phyloP scores from a whole-genome alignment of 1,139 yeast genomes.

The Taiozyma sp. region DNA sequence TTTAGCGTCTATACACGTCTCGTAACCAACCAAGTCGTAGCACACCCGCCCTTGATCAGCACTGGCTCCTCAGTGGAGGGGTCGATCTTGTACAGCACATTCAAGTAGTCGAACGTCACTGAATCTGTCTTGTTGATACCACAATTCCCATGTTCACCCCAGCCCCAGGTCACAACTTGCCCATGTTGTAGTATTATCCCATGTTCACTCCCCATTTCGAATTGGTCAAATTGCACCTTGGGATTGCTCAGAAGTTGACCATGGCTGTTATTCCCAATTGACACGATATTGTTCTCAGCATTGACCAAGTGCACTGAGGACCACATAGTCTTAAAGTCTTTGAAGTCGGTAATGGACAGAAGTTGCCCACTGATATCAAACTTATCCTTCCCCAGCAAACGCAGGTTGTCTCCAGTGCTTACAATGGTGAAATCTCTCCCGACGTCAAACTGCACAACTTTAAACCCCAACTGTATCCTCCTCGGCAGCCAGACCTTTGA shows the following conservation, averaged over 20 bases:
- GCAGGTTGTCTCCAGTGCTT: constrained; percentile 7
- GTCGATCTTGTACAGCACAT: constrained; percentile 29
- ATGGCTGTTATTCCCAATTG: constrained; percentile 75
- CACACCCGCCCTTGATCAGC: constrained; percentile 42
- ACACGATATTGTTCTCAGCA: constrained; percentile 28
- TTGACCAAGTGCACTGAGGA: constrained; percentile 57
- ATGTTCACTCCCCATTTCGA: constrained; percentile 82
- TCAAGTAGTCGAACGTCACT: constrained; percentile 38
- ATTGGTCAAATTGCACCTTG: constrained; percentile 9
- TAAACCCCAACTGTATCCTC: constrained; percentile 21
- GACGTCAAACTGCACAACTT: constrained; percentile 24
- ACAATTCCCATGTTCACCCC: constrained; percentile 99
- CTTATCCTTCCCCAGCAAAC: constrained; percentile 29
- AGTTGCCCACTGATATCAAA: constrained; percentile 14
- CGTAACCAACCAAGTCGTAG: constrained; percentile 37
- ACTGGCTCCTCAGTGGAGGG: constrained; percentile 23
- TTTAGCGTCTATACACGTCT: neutral
- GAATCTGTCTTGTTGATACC: constrained; percentile 38
- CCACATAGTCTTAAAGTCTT: constrained; percentile 64
- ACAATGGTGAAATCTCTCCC: constrained; percentile 44
- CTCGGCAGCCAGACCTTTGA: constrained; percentile 22
- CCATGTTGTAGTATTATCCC: constrained; percentile 39
- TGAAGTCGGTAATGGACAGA: constrained; percentile 6
- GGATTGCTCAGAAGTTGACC: constrained; percentile 50
- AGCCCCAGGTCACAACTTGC: constrained; percentile 77